Evolutionary conservation across 139 green algal species (phyloP).

Genomic region (Mychonastes homosphaera): DNA sequence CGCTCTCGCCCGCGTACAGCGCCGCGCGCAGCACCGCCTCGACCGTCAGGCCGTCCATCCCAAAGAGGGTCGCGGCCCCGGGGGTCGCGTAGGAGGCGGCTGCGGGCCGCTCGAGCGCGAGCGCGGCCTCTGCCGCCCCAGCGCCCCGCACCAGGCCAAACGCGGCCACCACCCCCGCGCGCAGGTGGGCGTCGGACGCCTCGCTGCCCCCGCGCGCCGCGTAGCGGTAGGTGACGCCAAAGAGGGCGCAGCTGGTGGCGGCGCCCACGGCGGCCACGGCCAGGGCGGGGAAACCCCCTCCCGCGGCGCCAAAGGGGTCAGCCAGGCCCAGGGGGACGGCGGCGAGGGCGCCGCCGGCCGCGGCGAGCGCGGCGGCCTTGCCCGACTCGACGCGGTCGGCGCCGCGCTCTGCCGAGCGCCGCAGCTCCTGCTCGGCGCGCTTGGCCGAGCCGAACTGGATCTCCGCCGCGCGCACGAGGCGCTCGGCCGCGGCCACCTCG

Average conservation of each 20-base stretch:
- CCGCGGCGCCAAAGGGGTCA: neutral
- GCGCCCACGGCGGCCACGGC: constrained; percentile 12
- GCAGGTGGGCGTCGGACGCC: constrained; percentile 34
- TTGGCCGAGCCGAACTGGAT: constrained; percentile 28
- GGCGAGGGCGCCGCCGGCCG: constrained; percentile 24
- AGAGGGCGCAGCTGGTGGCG: constrained; percentile 41
- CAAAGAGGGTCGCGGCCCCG: neutral
- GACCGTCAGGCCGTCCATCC: constrained; percentile 12
- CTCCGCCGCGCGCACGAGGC: constrained; percentile 40
- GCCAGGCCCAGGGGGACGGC: constrained; percentile 32
- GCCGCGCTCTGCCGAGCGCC: neutral
- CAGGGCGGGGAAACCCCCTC: constrained; percentile 8
- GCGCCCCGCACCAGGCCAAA: constrained; percentile 49
- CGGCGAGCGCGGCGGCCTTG: constrained; percentile 42
- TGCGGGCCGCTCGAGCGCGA: neutral
- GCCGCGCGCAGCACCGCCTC: constrained; percentile 27
- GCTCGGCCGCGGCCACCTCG: constrained; percentile 50
- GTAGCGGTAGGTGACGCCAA: constrained; percentile 51
- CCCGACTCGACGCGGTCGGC: constrained; percentile 40
- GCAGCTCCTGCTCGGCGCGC: neutral
- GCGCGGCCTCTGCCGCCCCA: constrained; percentile 21
- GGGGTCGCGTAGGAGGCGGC: neutral
- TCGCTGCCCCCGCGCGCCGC: neutral
- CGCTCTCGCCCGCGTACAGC: constrained; percentile 37
- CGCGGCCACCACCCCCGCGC: constrained; percentile 40